These are phyloP conservation scores for Podila epigama DNA, from an alignment of 192 early-diverging fungal genomes.

Conservation along the genomic window DNA sequence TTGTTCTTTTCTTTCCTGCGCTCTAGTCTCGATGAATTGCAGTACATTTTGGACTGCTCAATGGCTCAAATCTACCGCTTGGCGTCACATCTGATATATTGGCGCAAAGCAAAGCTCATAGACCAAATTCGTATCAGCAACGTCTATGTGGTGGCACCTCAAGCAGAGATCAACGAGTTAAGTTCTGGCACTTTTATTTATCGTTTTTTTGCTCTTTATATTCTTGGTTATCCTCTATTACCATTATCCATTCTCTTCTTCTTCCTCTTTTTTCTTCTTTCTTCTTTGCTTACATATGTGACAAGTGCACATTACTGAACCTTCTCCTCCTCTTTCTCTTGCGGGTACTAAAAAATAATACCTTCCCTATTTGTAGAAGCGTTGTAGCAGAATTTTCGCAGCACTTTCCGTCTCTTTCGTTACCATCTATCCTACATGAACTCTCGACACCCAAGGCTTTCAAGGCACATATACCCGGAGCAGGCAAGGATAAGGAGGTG, in stretches of 20 bases:
- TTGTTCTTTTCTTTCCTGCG: not conserved
- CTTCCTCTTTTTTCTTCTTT: no score
- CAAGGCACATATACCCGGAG: constrained; percentile 48
- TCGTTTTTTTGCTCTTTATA: not conserved
- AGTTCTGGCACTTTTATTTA: constrained; percentile 5
- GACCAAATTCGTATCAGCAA: constrained; percentile 78
- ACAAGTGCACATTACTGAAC: no score
- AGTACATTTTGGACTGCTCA: constrained; percentile 89
- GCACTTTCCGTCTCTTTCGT: constrained; percentile 63
- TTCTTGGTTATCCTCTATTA: no score
- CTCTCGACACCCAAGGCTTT: constrained; percentile 67
- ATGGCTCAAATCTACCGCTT: constrained; percentile 90
- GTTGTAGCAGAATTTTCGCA: constrained; percentile 64
- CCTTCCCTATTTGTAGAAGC: no score
- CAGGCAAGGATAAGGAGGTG: constrained; percentile 67
- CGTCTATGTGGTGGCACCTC: constrained; percentile 80
- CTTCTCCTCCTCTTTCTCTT: no score
- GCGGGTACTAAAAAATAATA: no score
- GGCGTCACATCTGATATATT: constrained; percentile 92
- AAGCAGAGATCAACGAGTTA: constrained; percentile 66
- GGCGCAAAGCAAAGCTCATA: constrained; percentile 92
- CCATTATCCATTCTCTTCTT: no score
- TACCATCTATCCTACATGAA: constrained; percentile 63
- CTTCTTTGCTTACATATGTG: no score
- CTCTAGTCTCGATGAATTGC: constrained; percentile 78